phyloP scores from a whole-genome alignment of 768 basidiomycete species.

The Phaeotremella fagi region DNA sequence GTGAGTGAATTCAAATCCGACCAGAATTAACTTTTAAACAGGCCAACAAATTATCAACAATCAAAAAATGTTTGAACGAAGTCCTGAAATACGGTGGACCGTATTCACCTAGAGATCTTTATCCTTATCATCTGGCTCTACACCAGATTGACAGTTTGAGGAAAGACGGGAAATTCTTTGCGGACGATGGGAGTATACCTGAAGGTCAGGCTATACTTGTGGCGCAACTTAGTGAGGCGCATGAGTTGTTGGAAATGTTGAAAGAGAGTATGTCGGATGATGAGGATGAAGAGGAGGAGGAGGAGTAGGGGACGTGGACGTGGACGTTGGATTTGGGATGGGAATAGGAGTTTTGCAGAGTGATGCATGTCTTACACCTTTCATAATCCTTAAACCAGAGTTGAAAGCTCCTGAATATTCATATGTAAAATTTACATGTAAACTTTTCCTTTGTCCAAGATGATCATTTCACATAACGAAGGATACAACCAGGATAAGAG shows the following conservation, averaged over 20 bases:
- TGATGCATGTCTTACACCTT: too few relatives aligned
- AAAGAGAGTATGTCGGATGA: constrained; percentile 51
- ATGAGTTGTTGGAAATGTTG: constrained; percentile 89
- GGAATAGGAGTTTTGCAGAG: too few relatives aligned
- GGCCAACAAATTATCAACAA: constrained; percentile 94
- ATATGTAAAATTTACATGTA: too few relatives aligned
- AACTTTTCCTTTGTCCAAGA: too few relatives aligned
- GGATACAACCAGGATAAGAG: too few relatives aligned
- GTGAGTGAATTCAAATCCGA: constrained; percentile 51
- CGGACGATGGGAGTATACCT: constrained; percentile 79
- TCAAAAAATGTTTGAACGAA: constrained; percentile 95
- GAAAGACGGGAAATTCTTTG: constrained; percentile 88
- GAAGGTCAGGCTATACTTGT: constrained; percentile 96
- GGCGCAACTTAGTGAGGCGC: constrained; percentile 93
- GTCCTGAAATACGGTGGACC: constrained; percentile 92
- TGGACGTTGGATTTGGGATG: too few relatives aligned
- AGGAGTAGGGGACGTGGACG: constrained; percentile 1
- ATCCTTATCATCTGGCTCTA: constrained; percentile 90
- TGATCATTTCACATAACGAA: too few relatives aligned
- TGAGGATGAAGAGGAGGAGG: constrained; percentile 33
- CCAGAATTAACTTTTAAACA: constrained; percentile 39
- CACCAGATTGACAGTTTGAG: constrained; percentile 92
- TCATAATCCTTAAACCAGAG: too few relatives aligned
- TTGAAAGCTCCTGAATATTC: too few relatives aligned
- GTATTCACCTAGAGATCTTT: constrained; percentile 83